Evolutionary conservation across 495 filamentous ascomycete genomes (phyloP).

Genomic region (Neurospora intermedia): DNA sequence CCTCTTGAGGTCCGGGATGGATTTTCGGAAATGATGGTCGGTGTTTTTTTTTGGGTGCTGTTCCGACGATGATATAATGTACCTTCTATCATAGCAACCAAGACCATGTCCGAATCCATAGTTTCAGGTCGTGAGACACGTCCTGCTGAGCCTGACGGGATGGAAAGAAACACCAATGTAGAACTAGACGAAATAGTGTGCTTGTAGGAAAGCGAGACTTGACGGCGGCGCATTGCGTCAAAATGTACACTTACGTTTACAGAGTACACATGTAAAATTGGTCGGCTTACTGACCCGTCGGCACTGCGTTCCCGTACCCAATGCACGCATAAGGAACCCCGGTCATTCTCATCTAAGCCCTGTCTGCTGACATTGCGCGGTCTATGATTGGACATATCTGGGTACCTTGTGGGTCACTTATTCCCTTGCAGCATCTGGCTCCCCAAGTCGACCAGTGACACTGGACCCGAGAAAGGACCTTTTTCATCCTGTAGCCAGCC

Average conservation of each 20-base stretch:
- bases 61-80: too few relatives aligned
- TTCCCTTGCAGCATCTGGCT: conserved; percentile 3
- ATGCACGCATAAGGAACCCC: not conserved
- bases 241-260: not conserved
- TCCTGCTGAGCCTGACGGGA: not conserved
- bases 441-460: not conserved
- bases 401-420: conserved; percentile 1
- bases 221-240: not conserved
- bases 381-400: conserved; percentile 10
- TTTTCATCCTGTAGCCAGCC: not conserved
- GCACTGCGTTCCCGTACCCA: not conserved
- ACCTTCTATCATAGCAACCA: too few relatives aligned
- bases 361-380: conserved; percentile 22
- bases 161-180: not conserved
- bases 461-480: not conserved
- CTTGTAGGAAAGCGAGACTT: not conserved
- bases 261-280: not conserved
- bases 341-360: conserved; percentile 1
- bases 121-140: too few relatives aligned
- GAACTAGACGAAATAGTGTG: not conserved
- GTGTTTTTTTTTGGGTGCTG: too few relatives aligned
- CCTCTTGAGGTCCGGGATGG: too few relatives aligned
- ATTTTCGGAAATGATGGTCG: too few relatives aligned
- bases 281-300: not conserved
- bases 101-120: too few relatives aligned